Base-by-base conservation (phyloP, 2,329 filamentous ascomycete genomes). In the Colletotrichum tropicale region DNA sequence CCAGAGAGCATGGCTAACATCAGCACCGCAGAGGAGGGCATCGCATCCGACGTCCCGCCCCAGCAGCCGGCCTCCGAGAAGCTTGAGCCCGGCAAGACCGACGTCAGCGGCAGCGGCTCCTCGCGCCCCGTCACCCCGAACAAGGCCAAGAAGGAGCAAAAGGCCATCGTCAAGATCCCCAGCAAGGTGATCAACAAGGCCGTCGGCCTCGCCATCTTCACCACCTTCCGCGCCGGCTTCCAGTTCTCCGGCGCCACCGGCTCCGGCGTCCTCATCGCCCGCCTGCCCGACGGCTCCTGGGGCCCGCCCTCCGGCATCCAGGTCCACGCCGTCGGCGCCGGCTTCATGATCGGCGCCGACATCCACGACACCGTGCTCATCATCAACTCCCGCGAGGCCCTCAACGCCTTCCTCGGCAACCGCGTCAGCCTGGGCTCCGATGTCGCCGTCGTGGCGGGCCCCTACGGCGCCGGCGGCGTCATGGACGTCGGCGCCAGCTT, bases 341-440 rank as follows among this genome's bases (percentile, higher is more conserved):
- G 95, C 0, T 95, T 98, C 81, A 89, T 96, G 75, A 91, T 94
- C 1, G 95, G 95, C 15, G 90, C 96, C 15, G 95, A 98, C 83
- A 95, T 98, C 32, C 98, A 97, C 85, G 95, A 98, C 83, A 97
- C 94, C 79, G 94, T 98, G 4, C 92, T 96, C 28, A 94, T 98
- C 43, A 96, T 98, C 83, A 98, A 98, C 85, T 94, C 91, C 6
- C 88, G 91, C 56, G 90, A 94, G 78, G 95, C 95, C 0, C 87
- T 98, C 56, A 91, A 94, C 18, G 94, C 94, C 0, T 98, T 98
- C 83, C 94, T 93, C 75, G 92, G 91, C 74, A 89, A 94, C 2
- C 91, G 95, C 16, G 92, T 94, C 78, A 96, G 94, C 2, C 85
- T 98, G 1, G 95, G 95, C 5, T 93, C 93, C 43, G 95, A 97